Evolutionary conservation across 306 rosid genomes (phyloP), one percentile per base, ranked within the genome.

Genomic region (Lathyrus tuberosus): DNA sequence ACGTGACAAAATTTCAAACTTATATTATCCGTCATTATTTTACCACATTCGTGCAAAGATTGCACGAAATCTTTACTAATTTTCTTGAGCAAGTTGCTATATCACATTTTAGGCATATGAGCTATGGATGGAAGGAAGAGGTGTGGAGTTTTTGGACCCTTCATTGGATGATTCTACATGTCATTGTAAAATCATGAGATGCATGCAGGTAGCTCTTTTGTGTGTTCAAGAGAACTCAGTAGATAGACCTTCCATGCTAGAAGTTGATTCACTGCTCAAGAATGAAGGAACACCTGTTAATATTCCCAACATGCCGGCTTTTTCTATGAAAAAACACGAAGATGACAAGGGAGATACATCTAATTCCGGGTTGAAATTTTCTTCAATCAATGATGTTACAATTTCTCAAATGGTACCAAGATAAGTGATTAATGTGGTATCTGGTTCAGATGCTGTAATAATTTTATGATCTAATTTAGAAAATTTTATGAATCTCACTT

Each of bases 211-310:
- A 17, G 91, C 84, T 31, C 78, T 91, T 5, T 63, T 85, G 22
- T 88, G 95, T 11, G 92, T 86, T 62, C 87, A 86, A 78, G 90
- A 83, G 38, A 77, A 83, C 47, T 73, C 88, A 1, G 80, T 70
- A 1, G 84, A 86, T 56, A 82, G 94, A 72, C 85, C 96, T 46
- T 54, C 93, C 8, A 88, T 90, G 88, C 35, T 85, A 59, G 85
- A 85, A 69, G 81, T 87, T 18, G 78, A 69, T 72, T 85, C 89
- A n/a, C 22, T 82, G 73, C 84, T 89, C 44, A 85, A 81, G 66
- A 77, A 70, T 72, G 80, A 86, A 41, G 73, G 70, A 22, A 76
- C 62, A 62, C 62, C 61, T 35, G 28, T 85, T 15, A 52, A 46
- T 12, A 64, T 24, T 69, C 93, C 91, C 17, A 80, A 76, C 52